These are phyloP conservation scores for Hanseniaspora occidentalis DNA, from an alignment of 805 yeast species.

Conservation along the genomic window DNA sequence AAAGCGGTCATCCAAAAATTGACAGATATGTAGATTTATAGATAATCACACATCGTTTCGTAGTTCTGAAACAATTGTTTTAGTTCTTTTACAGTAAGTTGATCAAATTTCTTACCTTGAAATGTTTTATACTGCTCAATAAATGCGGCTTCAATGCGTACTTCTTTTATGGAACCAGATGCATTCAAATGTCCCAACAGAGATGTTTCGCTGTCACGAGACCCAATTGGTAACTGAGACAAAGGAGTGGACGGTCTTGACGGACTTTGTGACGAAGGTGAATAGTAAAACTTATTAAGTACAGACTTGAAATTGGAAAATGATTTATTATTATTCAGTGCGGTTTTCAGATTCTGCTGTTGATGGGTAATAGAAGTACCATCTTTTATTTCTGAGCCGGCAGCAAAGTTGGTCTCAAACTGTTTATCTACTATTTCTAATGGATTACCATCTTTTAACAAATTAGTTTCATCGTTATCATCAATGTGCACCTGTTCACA, in stretches of 20 bases:
- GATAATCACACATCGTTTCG: slow-evolving; percentile 11
- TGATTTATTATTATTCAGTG: slow-evolving; percentile 18
- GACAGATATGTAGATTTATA: too few species aligned
- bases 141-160: slow-evolving; percentile 4
- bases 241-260: too few species aligned
- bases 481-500: slow-evolving; percentile 7
- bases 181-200: too few species aligned
- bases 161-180: too few species aligned
- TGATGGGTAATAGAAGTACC: not conserved
- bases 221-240: too few species aligned
- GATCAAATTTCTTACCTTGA: slow-evolving; percentile 19
- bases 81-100: slow-evolving; percentile 17
- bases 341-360: not conserved
- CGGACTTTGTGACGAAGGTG: too few species aligned
- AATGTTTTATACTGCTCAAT: slow-evolving; percentile 15
- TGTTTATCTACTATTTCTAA: slow-evolving; percentile 3
- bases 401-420: slow-evolving; percentile 1
- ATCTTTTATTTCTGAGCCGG: too few species aligned
- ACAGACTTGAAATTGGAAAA: slow-evolving; percentile 19
- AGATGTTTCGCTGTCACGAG: too few species aligned
- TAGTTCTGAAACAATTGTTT: slow-evolving; percentile 21
- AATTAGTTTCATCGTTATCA: not conserved
- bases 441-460: not conserved
- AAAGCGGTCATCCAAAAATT: too few species aligned
- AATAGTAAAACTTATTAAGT: slow-evolving; percentile 21